A percentile compares a stretch with the other conserved stretches of the same genome.
Conservation (phyloP, 1,284 basidiomycete species). For the Moesziomyces globuligerus region DNA sequence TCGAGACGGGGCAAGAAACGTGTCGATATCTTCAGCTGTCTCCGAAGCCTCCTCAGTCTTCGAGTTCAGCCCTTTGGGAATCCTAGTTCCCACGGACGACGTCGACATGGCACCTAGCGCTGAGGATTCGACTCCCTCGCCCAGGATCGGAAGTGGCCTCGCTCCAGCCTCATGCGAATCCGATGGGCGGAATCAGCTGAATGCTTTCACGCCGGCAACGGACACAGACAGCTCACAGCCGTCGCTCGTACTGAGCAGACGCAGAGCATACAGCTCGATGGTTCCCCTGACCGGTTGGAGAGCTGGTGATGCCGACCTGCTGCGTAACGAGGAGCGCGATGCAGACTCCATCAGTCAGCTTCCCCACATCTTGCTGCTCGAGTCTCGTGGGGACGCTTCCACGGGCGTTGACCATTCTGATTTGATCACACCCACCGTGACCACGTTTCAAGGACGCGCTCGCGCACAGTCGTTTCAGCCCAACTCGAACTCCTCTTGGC, state of each 20-base stretch:
- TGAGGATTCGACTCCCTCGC: neutral
- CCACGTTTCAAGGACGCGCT: slow-evolving; percentile 20
- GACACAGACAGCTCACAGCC: no score
- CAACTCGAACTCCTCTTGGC: neutral
- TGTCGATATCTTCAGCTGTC: slow-evolving; percentile 12
- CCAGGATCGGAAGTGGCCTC: no score
- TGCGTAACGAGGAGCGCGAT: neutral
- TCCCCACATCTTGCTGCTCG: slow-evolving; percentile 16
- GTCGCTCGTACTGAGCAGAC: neutral
- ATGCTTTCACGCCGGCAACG: no score
- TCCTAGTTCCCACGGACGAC: slow-evolving; percentile 14
- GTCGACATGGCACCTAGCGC: neutral
- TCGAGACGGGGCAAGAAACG: neutral
- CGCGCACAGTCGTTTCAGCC: slow-evolving; percentile 18
- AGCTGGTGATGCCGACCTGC: slow-evolving; percentile 13
- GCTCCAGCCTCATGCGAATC: no score
- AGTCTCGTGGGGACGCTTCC: neutral
- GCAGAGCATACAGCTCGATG: slow-evolving; percentile 34
- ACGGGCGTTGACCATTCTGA: neutral
- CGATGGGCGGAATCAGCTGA: no score
- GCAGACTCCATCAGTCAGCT: neutral
- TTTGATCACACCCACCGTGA: slow-evolving; percentile 22
- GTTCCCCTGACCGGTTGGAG: slow-evolving; percentile 31
- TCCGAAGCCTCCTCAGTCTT: slow-evolving; percentile 24
- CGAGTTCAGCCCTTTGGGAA: slow-evolving; percentile 27